phyloP scores from a whole-genome alignment of 2,329 filamentous ascomycete species.

The Diaporthe ampelina region DNA sequence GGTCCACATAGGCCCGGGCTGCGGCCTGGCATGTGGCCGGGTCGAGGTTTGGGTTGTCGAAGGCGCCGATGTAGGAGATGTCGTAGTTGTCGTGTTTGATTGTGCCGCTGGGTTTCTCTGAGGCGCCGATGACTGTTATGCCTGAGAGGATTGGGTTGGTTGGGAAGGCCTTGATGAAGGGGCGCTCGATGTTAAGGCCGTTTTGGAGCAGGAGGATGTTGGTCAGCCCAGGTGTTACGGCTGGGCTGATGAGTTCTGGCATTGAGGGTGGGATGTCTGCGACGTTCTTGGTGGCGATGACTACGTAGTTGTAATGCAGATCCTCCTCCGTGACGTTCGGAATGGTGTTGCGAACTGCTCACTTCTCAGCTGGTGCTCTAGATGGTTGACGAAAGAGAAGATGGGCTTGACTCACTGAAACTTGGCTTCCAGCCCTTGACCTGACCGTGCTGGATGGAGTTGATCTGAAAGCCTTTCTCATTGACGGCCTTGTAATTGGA shows the following conservation, averaged over 20 bases:
- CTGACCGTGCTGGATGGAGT: slow-evolving; percentile 68
- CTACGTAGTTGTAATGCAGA: slow-evolving; percentile 66
- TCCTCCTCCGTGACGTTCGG: slow-evolving; percentile 57
- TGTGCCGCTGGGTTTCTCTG: slow-evolving; percentile 60
- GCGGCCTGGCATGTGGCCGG: slow-evolving; percentile 41
- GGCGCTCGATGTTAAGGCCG: slow-evolving; percentile 73
- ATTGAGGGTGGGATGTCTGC: slow-evolving; percentile 65
- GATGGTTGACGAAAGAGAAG: too few relatives aligned
- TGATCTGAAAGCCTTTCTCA: slow-evolving; percentile 65
- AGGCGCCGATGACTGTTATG: slow-evolving; percentile 65
- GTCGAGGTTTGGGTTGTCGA: slow-evolving; percentile 56
- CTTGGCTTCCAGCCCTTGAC: slow-evolving; percentile 64
- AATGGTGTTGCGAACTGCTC: slow-evolving; percentile 60
- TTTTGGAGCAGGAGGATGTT: slow-evolving; percentile 72
- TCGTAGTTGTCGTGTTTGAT: slow-evolving; percentile 65
- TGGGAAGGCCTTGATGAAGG: slow-evolving; percentile 64
- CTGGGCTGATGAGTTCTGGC: slow-evolving; percentile 63
- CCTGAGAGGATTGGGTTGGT: slow-evolving; percentile 66
- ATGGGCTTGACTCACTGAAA: slow-evolving; percentile 48
- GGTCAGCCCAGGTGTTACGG: slow-evolving; percentile 64
- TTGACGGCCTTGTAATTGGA: slow-evolving; percentile 67
- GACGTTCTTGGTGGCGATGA: slow-evolving; percentile 71
- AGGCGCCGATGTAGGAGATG: slow-evolving; percentile 63
- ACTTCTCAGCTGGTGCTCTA: not conserved
- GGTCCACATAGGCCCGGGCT: slow-evolving; percentile 56